Evolutionary conservation across 768 basidiomycete genomes (phyloP).

Genomic region (Gloeostereum incarnatum): DNA sequence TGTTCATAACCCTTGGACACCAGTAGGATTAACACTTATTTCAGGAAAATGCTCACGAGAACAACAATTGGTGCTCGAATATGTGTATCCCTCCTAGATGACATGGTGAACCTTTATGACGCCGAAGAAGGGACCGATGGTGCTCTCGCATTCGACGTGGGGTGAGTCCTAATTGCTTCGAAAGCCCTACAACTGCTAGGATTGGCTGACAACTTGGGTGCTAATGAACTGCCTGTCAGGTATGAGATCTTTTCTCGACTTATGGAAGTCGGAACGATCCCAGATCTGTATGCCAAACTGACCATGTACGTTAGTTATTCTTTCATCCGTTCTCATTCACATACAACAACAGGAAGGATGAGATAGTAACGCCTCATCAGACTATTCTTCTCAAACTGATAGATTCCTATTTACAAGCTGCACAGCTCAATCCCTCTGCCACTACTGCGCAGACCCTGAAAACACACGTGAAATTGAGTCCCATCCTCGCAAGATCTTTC

Average conservation of each 20-base stretch:
- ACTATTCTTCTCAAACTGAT: constrained; percentile 81
- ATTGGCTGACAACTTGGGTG: too few relatives aligned
- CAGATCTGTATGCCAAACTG: constrained; percentile 52
- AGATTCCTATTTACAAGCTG: constrained; percentile 72
- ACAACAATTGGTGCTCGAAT: constrained; percentile 52
- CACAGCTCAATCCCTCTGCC: constrained; percentile 18
- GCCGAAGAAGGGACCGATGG: constrained; percentile 54
- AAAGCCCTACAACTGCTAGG: too few relatives aligned
- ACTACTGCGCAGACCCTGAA: constrained; percentile 19
- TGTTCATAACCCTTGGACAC: constrained; percentile 6
- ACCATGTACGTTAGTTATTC: constrained; percentile 38
- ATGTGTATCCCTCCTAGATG: constrained; percentile 60
- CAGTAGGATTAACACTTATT: constrained; percentile 4
- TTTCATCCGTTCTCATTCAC: constrained; percentile 7
- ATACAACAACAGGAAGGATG: constrained; percentile 37
- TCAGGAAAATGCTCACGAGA: constrained; percentile 43
- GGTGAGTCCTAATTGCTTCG: constrained; percentile 29
- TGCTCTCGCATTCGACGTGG: constrained; percentile 67
- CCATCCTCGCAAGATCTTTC: constrained; percentile 55
- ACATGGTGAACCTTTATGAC: constrained; percentile 63
- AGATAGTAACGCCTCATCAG: constrained; percentile 77
- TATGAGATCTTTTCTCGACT: constrained; percentile 58
- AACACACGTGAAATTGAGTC: constrained; percentile 34
- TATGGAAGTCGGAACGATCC: constrained; percentile 49
- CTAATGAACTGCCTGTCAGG: constrained; percentile 27